Evolutionary conservation across 2,329 filamentous ascomycete species (phyloP).

Genomic region (Mycosphaerella sp.): DNA sequence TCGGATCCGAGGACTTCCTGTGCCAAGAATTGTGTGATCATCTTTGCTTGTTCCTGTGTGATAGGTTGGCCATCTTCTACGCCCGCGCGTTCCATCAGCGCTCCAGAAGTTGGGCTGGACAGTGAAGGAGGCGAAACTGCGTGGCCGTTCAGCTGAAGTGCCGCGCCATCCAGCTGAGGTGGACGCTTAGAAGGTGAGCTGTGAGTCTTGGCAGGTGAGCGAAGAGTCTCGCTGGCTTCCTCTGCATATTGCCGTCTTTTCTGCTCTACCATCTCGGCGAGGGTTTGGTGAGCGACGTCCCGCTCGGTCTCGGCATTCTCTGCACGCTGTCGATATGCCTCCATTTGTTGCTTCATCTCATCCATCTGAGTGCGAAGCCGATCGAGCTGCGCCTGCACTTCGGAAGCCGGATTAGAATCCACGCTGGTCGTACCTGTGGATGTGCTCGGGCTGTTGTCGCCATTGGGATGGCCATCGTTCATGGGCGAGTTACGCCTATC

Average conservation of each 20-base stretch:
- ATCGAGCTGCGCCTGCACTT: constrained; percentile 67
- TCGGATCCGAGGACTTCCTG: constrained; percentile 26
- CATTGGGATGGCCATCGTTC: constrained; percentile 16
- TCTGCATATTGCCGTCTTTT: constrained; percentile 64
- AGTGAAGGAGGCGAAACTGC: constrained; percentile 17
- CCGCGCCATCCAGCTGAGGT: constrained; percentile 18
- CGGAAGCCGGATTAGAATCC: constrained; percentile 25
- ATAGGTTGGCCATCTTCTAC: constrained; percentile 32
- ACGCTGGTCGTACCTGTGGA: background rate
- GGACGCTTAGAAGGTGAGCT: constrained; percentile 14
- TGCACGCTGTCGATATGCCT: constrained; percentile 68
- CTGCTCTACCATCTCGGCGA: constrained; percentile 82
- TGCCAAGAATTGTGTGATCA: constrained; percentile 27
- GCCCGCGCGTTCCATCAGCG: constrained; percentile 29
- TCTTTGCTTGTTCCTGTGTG: constrained; percentile 32
- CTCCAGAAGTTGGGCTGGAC: constrained; percentile 25
- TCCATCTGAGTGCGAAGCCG: constrained; percentile 72
- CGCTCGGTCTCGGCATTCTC: constrained; percentile 73
- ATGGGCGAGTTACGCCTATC: constrained; percentile 37
- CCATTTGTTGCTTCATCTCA: constrained; percentile 72
- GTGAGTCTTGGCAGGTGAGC: constrained; percentile 14
- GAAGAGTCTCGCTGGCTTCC: constrained; percentile 6
- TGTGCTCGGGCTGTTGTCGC: constrained; percentile 15
- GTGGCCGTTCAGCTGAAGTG: constrained; percentile 25
- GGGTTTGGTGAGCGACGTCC: constrained; percentile 62